These are phyloP conservation scores for Kwoniella sp. DNA, from an alignment of 768 basidiomycete species.

Conservation along the genomic window DNA sequence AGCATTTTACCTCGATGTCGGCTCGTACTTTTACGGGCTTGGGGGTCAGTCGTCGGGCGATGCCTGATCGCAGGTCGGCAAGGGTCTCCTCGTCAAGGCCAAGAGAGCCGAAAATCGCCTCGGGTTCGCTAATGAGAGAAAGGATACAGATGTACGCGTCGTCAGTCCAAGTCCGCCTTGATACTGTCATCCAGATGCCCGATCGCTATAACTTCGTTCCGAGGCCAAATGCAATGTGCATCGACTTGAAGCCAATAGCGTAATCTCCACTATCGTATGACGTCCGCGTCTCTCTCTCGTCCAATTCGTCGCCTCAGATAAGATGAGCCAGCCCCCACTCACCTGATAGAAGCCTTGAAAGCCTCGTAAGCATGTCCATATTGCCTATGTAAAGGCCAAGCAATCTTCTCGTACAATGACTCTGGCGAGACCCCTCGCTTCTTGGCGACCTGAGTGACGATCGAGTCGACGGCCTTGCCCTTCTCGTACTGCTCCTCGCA, in stretches of 20 bases:
- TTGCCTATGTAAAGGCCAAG: conserved; percentile 87
- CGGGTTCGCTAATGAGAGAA: conserved; percentile 64
- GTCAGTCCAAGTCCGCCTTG: no score
- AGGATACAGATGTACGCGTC: not conserved
- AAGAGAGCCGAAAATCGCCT: conserved; percentile 78
- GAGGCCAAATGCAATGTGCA: no score
- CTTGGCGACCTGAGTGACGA: conserved; percentile 58
- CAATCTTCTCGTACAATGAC: conserved; percentile 82
- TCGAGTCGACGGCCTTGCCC: conserved; percentile 85
- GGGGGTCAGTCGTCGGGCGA: conserved; percentile 91
- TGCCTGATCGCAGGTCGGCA: conserved; percentile 72
- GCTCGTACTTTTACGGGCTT: conserved; percentile 98
- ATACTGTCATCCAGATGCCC: no score
- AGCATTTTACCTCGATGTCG: conserved; percentile 96
- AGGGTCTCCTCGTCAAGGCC: conserved; percentile 64
- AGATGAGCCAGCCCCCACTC: conserved; percentile 54
- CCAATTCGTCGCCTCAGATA: not conserved
- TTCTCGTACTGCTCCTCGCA: conserved; percentile 99
- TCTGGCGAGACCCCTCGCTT: conserved; percentile 64
- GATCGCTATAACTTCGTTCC: no score
- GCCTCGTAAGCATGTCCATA: conserved; percentile 97
- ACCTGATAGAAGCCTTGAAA: conserved; percentile 96
- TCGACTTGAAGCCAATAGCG: no score
- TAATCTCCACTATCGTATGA: no score
- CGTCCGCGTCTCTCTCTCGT: no score